Evolutionary conservation across 306 rosid species (phyloP), one percentile per base, ranked within the genome.

Genomic region (Lablab purpureus): DNA sequence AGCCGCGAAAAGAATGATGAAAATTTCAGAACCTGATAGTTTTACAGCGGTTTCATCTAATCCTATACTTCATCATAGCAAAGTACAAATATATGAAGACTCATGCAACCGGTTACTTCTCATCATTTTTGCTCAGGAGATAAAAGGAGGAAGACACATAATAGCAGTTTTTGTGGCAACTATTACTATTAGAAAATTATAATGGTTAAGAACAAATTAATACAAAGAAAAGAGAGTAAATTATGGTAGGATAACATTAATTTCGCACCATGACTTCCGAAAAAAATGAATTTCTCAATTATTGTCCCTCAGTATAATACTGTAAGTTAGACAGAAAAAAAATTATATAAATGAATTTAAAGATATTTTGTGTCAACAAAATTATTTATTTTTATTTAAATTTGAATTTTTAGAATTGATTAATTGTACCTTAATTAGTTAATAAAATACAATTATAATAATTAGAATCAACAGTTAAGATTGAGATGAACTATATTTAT

Each of bases 1-100:
- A 40, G 9, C 50, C 51, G 21, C 22, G 32, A 49, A 80, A 49
- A 81, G 46, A 46, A 56, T 13, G 59, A 21, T 30, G 63, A 67
- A 12, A 23, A 43, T 19, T 54, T 67, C 30, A 54, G 22, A 78
- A 78, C 32, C 10, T 13, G 3, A 30, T 75, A 13, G 63, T 64
- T 62, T 47, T 27, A 40, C 41, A 23, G 47, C 52, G 3, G 10
- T 30, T 71, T 50, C 47, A 30, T 19, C 32, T 50, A 14, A 17
- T 71, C 47, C 32, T 9, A n/a, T n/a, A 32, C 23, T 46, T 3
- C 45, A 32, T 15, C 10, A 15, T 62, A 62, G 3, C 47, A 64
- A 32, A 32, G 47, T 9, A 63, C 68, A 17, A 7, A 17, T 32
- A 63, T 34, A 6, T 34, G 22, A 6, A 62, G 30, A 32, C 22